Evolutionary conservation across 305 asterid genomes (phyloP).

Genomic region (Fraxinus ornus): DNA sequence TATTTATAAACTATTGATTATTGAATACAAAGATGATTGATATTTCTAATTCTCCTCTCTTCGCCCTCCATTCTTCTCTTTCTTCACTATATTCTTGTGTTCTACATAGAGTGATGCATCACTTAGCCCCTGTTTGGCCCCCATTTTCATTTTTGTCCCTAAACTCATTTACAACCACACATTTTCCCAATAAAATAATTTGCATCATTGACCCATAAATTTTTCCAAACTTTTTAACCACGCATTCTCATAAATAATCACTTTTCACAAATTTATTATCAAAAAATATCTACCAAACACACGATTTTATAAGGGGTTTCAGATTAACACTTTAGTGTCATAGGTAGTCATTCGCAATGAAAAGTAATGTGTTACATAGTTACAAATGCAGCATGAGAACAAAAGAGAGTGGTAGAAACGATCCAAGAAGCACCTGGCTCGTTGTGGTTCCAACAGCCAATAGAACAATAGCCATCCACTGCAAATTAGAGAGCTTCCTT

Average conservation of each 20-base stretch:
- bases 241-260: neutral
- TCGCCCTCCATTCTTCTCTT: neutral
- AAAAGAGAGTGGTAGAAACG: neutral
- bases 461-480: conserved; percentile 89
- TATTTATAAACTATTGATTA: neutral
- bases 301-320: neutral
- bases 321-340: neutral
- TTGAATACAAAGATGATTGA: neutral
- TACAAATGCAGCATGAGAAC: neutral
- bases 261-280: neutral
- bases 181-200: neutral
- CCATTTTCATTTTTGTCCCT: neutral
- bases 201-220: neutral
- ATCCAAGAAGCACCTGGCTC: conserved; percentile 69
- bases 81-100: neutral
- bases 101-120: neutral
- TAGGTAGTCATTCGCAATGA: neutral
- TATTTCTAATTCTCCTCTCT: neutral
- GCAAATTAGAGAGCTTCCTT: conserved; percentile 96
- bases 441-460: conserved; percentile 97
- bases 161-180: neutral
- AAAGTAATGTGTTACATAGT: neutral
- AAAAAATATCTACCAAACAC: neutral
- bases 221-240: neutral
- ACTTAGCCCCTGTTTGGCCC: neutral